Percentiles rank a stretch among this genome's conserved stretches.
These are phyloP conservation scores for Epithemia pelagica DNA, from an alignment of 108 stramenopile species.

Conservation along the genomic window DNA sequence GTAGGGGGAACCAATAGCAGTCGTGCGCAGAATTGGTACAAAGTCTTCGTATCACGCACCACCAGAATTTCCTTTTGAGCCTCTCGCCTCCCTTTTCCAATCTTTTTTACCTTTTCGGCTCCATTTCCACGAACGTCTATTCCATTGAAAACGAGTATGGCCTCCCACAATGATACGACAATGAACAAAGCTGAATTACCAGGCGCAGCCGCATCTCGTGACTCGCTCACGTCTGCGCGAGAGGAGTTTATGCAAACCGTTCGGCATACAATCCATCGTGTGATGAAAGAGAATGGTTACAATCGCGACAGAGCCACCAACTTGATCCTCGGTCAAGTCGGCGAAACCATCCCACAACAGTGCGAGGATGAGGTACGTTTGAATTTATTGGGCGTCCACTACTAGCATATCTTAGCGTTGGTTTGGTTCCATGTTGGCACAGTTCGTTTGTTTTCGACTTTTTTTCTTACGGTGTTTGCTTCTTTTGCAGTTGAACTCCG, in stretches of 20 bases:
- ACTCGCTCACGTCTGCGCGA: background rate
- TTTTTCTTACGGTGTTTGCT: too few species aligned
- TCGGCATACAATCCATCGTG: background rate
- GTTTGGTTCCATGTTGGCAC: too few species aligned
- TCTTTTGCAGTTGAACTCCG: background rate
- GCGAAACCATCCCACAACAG: background rate
- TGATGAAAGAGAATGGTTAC: constrained; percentile 17
- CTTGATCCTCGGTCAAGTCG: background rate
- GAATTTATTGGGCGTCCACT: too few species aligned
- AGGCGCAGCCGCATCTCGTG: too few species aligned
- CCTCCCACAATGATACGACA: too few species aligned
- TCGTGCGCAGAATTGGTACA: background rate
- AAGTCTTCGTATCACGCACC: background rate
- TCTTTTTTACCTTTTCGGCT: too few species aligned
- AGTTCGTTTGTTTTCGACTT: too few species aligned
- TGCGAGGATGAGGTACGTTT: background rate
- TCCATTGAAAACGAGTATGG: too few species aligned
- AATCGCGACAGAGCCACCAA: constrained; percentile 31
- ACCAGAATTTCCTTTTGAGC: background rate
- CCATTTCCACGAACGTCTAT: too few species aligned
- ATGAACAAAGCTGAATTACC: too few species aligned
- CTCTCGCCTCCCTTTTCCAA: too few species aligned
- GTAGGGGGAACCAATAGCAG: background rate
- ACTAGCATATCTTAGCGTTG: too few species aligned
- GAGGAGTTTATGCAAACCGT: background rate